These are phyloP conservation scores for Vitis rotundifolia DNA, from an alignment of 164 flowering plant species.

Conservation along the genomic window DNA sequence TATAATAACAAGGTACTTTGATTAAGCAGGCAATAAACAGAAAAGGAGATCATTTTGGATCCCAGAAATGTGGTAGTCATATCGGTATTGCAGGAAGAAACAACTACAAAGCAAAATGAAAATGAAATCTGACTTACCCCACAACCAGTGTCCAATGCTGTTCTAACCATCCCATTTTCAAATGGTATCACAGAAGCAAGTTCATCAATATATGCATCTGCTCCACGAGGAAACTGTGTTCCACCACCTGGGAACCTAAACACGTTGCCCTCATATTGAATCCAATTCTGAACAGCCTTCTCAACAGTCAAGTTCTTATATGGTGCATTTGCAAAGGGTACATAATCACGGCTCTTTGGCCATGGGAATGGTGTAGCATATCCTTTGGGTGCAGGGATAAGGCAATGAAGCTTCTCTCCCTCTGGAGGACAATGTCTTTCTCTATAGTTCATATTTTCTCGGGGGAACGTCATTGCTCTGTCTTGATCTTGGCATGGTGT, in stretches of 20 bases:
- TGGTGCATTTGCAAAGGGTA: conserved; percentile 59
- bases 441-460: conserved; percentile 51
- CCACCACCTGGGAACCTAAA: conserved; percentile 63
- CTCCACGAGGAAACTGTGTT: conserved; percentile 58
- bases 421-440: conserved; percentile 59
- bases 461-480: conserved; percentile 51
- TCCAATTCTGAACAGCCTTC: conserved; percentile 62
- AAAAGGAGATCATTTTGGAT: too few species aligned
- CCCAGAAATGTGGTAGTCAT: neutral
- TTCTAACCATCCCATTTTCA: conserved; percentile 47
- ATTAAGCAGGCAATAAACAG: too few species aligned
- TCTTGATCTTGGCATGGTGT: conserved; percentile 60
- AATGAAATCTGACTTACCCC: conserved; percentile 41
- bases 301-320: conserved; percentile 57
- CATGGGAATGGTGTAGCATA: conserved; percentile 53
- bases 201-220: conserved; percentile 52
- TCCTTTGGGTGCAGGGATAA: conserved; percentile 58
- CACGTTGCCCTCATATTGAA: conserved; percentile 54
- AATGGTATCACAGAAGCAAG: conserved; percentile 55
- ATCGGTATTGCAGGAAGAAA: neutral
- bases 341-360: conserved; percentile 63
- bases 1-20: too few species aligned
- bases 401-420: conserved; percentile 48
- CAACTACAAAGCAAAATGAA: neutral
- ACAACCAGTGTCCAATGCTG: conserved; percentile 56